A percentile compares a stretch with the other conserved stretches of the same genome.
phyloP scores from a whole-genome alignment of 148 eudicot species.

The Rhododendron simsii region DNA sequence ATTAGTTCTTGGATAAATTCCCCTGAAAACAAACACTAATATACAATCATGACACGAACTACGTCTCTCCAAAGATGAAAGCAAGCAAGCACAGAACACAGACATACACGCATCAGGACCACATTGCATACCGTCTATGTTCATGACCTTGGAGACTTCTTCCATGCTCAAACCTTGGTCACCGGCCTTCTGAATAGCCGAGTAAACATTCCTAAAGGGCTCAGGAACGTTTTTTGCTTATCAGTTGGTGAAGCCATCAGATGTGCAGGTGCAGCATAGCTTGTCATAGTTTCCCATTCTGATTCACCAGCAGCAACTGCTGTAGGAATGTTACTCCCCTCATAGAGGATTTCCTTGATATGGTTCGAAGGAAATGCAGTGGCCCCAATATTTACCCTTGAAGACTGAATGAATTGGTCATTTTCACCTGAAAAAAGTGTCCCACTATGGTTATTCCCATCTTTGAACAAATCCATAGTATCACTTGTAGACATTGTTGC shows the following conservation, averaged over 20 bases:
- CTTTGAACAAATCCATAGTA: conserved; percentile 41
- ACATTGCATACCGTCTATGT: conserved; percentile 44
- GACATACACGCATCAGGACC: not conserved
- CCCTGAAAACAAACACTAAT: conserved; percentile 36
- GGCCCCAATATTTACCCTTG: conserved; percentile 29
- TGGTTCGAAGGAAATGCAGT: conserved; percentile 20
- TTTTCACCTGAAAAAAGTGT: conserved; percentile 27
- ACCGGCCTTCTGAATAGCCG: conserved; percentile 72
- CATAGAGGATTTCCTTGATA: conserved; percentile 35
- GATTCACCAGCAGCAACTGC: conserved; percentile 42
- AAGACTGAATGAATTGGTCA: conserved; percentile 26
- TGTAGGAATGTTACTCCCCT: conserved; percentile 25
- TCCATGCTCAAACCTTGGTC: conserved; percentile 85
- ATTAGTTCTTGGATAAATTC: conserved; percentile 40
- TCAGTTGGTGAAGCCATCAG: conserved; percentile 26
- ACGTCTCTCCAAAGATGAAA: not conserved
- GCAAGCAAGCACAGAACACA: conserved; percentile 3
- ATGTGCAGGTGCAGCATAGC: conserved; percentile 29
- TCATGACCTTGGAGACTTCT: conserved; percentile 48
- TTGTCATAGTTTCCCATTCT: conserved; percentile 72
- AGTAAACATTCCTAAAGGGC: conserved; percentile 45
- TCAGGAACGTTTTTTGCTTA: conserved; percentile 34
- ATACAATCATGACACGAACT: not conserved
- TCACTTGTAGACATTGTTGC: conserved; percentile 36
- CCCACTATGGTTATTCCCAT: conserved; percentile 16